Base-by-base conservation (phyloP, 2,329 filamentous ascomycete species). In the Aspergillus sclerotialis region DNA sequence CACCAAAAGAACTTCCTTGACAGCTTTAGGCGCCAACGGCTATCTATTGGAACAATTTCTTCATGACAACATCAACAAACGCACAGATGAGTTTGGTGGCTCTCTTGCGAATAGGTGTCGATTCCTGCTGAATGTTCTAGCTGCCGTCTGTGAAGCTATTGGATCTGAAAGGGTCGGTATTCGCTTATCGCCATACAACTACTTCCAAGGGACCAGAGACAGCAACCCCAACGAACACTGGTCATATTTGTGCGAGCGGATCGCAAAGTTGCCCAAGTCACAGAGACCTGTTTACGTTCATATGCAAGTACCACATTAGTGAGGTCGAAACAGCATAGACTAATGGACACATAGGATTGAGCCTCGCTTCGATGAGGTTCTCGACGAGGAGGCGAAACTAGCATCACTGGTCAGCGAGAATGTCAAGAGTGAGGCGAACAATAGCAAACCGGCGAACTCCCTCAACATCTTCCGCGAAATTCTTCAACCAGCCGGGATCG, bases 41-140 rank as follows among this genome's bases (percentile, higher is more conserved):
- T 86, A 85, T 49, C 65, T 87, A 2, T 55, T 82, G 7, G 71
- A 73, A 37, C 71, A 81, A 45, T 87, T 86, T 55, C 62, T 82
- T 10, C 80, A 76, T 42, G 69, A 72, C 38, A 67, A 57, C 4
- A 60, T 63, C 46, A 81, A 81, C 57, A 63, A 64, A 31, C 67
- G 77, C 2, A 73, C 59, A 2, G 70, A 74, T 39, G 46, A 31
- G 33, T 72, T 59, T 60, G 70, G 58, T 5, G 70, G 70, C 6
- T 65, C 59, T 28, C 50, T 71, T 6, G 65, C 67, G 58, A 70
- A 73, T 43, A 61, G 76, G 39, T 46, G 65, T 33, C 53, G 72
- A 12, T 70, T 78, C 39, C 65, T 59, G 0, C 37, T 78, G 7
- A 75, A 78, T 44, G 68, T 75, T 11, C 60, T 72, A 0, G 63